These are phyloP conservation scores for Aspergillus funiculosus DNA, from an alignment of 495 filamentous ascomycete species.

Conservation along the genomic window DNA sequence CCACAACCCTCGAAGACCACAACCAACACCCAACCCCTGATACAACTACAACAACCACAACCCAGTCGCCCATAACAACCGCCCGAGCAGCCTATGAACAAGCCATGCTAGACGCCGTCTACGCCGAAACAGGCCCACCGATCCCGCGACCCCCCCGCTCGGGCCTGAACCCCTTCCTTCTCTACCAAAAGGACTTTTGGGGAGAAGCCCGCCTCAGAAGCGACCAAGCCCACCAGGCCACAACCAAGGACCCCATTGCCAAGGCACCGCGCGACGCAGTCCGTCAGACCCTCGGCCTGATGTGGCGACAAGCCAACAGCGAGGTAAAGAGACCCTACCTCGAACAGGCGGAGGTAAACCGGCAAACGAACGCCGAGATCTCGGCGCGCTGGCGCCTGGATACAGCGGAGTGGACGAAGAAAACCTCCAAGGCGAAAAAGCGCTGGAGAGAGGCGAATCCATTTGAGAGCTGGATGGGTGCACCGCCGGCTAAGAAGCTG, in stretches of 20 bases:
- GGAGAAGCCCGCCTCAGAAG: slow-evolving; percentile 64
- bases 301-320: slow-evolving; percentile 74
- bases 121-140: slow-evolving; percentile 63
- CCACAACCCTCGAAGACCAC: slow-evolving; percentile 17
- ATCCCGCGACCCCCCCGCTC: slow-evolving; percentile 64
- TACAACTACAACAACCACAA: slow-evolving; percentile 17
- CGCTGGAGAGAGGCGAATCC: slow-evolving; percentile 61
- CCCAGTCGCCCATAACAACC: slow-evolving; percentile 33
- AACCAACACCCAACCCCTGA: slow-evolving; percentile 2
- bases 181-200: slow-evolving; percentile 72
- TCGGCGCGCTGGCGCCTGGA: slow-evolving; percentile 52
- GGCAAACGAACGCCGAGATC: slow-evolving; percentile 53
- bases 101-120: slow-evolving; percentile 63
- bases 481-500: slow-evolving; percentile 2
- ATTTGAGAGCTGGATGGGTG: slow-evolving; percentile 28
- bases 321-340: slow-evolving; percentile 70
- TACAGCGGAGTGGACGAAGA: slow-evolving; percentile 64
- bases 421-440: slow-evolving; percentile 51
- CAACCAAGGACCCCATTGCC: slow-evolving; percentile 60
- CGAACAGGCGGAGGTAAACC: slow-evolving; percentile 62
- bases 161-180: slow-evolving; percentile 65
- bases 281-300: slow-evolving; percentile 70
- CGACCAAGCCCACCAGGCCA: slow-evolving; percentile 57
- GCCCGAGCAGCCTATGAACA: slow-evolving; percentile 65
- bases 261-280: slow-evolving; percentile 69